Evolutionary conservation across 1,284 basidiomycete species (phyloP), one percentile per base, ranked within the genome.

Genomic region (Trichosporon coremiiforme): DNA sequence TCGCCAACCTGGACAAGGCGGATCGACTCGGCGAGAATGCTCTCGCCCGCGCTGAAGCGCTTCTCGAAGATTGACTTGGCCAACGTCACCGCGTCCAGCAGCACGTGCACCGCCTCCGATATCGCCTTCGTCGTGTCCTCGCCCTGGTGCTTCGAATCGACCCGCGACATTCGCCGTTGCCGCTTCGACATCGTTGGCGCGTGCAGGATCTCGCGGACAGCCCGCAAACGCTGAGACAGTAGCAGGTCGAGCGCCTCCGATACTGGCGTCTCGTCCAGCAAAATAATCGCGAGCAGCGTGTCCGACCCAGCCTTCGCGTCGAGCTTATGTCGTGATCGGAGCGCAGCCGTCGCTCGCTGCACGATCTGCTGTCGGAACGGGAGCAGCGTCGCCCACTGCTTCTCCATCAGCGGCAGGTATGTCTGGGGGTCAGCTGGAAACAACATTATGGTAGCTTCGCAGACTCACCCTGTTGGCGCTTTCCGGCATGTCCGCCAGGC

Each of bases 301-400:
- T 92, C 89, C 73, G 91, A 91, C 0, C 87, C 86, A 71, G 89
- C 88, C 90, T 93, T 77, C 2, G 77, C 55, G 13, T 79, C 77
- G 15, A 75, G 64, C 22, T 73, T 71, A 6, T 77, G 82, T 68
- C 84, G 83, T 4, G 75, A 88, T 66, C 91, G 88, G 12, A 95
- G 84, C 15, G 89, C 90, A 29, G 91, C 81, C 0, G 89, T 92
- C 4, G 93, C 91, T 75, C 89, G 90, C 74, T 94, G 90, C 17
- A 91, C 88, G 69, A 96, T 94, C 77, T 95, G 93, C 0, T 88
- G 85, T 45, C 92, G 89, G 78, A 95, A 93, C 72, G 91, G 92
- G 0, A 89, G 87, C 13, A 96, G 87, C 0, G 87, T 86, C 70
- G 95, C 94, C 94, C 94, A 96, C 80, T 96, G 94, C 50, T 92